phyloP scores from a whole-genome alignment of 257 asterid species.

The Solanum pinnatisectum region DNA sequence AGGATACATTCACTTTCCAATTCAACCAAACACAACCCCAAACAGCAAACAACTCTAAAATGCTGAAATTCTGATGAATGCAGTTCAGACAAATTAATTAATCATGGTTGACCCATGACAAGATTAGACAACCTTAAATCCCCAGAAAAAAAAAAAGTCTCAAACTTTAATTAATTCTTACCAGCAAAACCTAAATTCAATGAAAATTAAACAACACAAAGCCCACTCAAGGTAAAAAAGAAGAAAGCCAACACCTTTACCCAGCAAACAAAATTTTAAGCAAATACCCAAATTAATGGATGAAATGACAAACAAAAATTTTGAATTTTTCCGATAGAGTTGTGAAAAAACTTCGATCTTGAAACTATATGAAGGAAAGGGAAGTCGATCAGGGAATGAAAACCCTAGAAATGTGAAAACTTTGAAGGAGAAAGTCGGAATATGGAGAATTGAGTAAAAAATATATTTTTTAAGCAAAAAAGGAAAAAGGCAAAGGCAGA shows the following conservation, averaged over 20 bases:
- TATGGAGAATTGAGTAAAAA: not conserved
- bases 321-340: not conserved
- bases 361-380: not conserved
- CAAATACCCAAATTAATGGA: not conserved
- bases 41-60: not conserved
- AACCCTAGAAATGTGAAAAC: not conserved
- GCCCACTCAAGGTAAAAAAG: not conserved
- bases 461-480: not conserved
- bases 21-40: conserved; percentile 1
- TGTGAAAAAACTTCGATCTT: not conserved
- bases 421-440: not conserved
- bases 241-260: not conserved
- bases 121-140: not conserved
- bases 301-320: not conserved
- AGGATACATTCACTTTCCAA: conserved; percentile 29
- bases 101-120: not conserved
- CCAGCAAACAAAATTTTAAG: not conserved
- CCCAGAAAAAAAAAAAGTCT: not conserved
- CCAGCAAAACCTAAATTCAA: not conserved
- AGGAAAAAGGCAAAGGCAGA: not conserved
- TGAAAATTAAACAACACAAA: not conserved
- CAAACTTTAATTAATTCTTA: not conserved
- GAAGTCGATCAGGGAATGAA: not conserved
- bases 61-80: not conserved
- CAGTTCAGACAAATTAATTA: not conserved